phyloP scores from a whole-genome alignment of 768 basidiomycete species.

The Termitomyces sp. region DNA sequence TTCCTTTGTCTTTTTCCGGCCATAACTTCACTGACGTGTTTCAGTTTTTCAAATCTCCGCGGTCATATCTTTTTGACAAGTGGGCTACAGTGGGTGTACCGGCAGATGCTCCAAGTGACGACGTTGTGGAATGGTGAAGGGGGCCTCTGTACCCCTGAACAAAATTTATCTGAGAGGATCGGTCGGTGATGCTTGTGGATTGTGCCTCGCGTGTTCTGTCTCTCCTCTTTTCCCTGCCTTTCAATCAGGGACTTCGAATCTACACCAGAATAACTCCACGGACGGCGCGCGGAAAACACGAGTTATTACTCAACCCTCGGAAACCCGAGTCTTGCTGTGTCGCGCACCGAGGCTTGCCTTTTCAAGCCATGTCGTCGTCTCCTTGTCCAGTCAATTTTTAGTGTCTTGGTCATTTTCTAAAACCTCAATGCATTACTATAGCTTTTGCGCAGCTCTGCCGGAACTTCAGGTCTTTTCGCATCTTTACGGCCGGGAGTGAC shows the following conservation, averaged over 20 bases:
- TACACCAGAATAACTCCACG: too few relatives aligned
- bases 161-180: neutral
- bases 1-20: too few relatives aligned
- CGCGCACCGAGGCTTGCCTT: neutral
- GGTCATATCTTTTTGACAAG: neutral
- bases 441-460: neutral
- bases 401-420: neutral
- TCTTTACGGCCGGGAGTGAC: neutral
- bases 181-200: neutral
- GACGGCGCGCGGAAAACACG: neutral
- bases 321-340: neutral
- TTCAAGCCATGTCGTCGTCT: neutral
- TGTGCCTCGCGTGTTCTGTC: too few relatives aligned
- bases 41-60: neutral
- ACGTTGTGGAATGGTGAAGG: neutral
- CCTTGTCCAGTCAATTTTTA: too few relatives aligned
- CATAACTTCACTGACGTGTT: neutral
- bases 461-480: neutral
- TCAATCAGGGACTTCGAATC: neutral
- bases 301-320: neutral
- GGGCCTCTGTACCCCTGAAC: neutral
- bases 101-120: neutral
- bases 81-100: neutral
- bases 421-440: neutral
- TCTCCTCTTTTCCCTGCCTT: neutral